These are phyloP conservation scores for Amanita rimosa DNA, from an alignment of 768 basidiomycete species.

Conservation along the genomic window DNA sequence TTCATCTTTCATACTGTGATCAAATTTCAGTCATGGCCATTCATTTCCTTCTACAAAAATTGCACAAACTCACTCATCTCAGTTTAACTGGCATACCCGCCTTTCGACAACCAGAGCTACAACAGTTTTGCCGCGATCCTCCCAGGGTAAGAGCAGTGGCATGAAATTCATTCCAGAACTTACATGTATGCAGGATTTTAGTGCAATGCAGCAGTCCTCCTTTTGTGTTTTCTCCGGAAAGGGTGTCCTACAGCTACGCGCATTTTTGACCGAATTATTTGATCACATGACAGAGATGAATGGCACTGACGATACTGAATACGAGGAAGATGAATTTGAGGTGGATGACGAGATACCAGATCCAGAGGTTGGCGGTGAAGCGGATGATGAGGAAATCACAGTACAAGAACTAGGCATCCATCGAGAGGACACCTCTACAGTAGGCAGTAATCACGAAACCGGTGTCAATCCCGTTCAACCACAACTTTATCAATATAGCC, in stretches of 20 bases:
- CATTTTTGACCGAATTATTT: constrained; percentile 67
- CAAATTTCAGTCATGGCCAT: constrained; percentile 88
- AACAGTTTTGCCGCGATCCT: constrained; percentile 81
- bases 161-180: not conserved
- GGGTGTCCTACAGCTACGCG: constrained; percentile 74
- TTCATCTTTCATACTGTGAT: constrained; percentile 96
- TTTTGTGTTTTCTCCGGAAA: constrained; percentile 97
- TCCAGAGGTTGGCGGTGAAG: constrained; percentile 22
- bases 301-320: constrained; percentile 58
- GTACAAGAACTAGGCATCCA: constrained; percentile 11
- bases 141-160: constrained; percentile 51
- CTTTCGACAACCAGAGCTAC: constrained; percentile 77
- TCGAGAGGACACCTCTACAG: constrained; percentile 10
- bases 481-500: constrained; percentile 23
- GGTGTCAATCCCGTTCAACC: constrained; percentile 14
- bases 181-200: constrained; percentile 61
- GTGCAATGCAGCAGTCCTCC: constrained; percentile 72
- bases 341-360: constrained; percentile 38
- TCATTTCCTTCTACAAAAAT: constrained; percentile 77
- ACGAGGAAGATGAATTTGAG: constrained; percentile 47
- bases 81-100: constrained; percentile 95
- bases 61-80: constrained; percentile 89
- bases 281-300: constrained; percentile 66
- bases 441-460: constrained; percentile 4
- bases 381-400: constrained; percentile 20